Evolutionary conservation across 345 rosid genomes (phyloP).

Genomic region (Gossypioides kirkii): DNA sequence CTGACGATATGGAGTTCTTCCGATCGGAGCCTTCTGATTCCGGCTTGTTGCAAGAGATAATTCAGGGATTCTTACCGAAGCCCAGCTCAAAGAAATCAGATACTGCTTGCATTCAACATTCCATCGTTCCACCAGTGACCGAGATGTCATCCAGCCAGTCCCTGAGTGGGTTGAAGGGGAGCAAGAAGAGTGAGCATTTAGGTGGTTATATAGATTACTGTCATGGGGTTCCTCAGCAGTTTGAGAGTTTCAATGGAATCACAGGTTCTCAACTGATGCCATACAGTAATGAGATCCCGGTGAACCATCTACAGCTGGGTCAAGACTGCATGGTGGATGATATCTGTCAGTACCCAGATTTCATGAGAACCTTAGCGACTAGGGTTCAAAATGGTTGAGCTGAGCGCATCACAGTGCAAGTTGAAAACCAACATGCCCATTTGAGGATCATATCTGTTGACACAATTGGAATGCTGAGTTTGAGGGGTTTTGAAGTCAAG

Average conservation of each 20-base stretch:
- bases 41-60: slow-evolving; percentile 76
- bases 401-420: neutral
- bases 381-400: slow-evolving; percentile 33
- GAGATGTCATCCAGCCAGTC: neutral
- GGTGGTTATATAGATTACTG: slow-evolving; percentile 13
- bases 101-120: neutral
- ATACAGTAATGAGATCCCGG: slow-evolving; percentile 8
- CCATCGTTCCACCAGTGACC: neutral
- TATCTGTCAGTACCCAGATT: slow-evolving; percentile 34
- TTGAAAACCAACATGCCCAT: neutral
- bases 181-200: slow-evolving; percentile 14
- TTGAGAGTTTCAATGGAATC: slow-evolving; percentile 23
- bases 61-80: slow-evolving; percentile 61
- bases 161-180: slow-evolving; percentile 10
- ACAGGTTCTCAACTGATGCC: slow-evolving; percentile 12
- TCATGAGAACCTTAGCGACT: slow-evolving; percentile 30
- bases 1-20: slow-evolving; percentile 34
- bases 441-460: neutral
- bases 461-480: neutral
- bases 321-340: slow-evolving; percentile 29
- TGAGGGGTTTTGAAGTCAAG: neutral
- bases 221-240: slow-evolving; percentile 14
- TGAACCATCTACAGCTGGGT: slow-evolving; percentile 21
- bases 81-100: slow-evolving; percentile 24
- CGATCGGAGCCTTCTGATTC: slow-evolving; percentile 55